Conservation (phyloP, 441 rosid species). For the Adansonia rubrostipa region DNA sequence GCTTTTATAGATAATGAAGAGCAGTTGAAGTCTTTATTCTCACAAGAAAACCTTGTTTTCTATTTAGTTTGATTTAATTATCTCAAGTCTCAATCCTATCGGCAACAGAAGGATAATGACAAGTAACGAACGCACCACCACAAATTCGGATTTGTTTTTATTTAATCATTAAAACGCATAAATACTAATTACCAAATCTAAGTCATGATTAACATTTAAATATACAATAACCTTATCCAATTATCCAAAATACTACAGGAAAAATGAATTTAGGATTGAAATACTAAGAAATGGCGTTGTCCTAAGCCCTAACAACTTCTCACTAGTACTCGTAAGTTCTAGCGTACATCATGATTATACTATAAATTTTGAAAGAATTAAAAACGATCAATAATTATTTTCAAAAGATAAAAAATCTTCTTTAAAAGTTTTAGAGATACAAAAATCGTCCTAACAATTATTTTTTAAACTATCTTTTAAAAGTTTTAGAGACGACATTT, state of each 20-base stretch:
- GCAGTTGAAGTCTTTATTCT: conserved; percentile 32
- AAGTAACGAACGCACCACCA: conserved; percentile 15
- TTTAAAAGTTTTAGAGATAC: too few species aligned
- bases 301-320: not conserved
- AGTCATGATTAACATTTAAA: not conserved
- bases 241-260: not conserved
- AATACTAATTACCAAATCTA: not conserved
- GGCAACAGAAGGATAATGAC: conserved; percentile 27
- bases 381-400: too few species aligned
- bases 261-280: conserved; percentile 23
- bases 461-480: too few species aligned
- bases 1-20: conserved; percentile 31
- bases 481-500: too few species aligned
- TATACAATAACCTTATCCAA: not conserved
- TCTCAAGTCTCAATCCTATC: too few species aligned
- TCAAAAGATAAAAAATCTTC: too few species aligned
- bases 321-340: conserved; percentile 12
- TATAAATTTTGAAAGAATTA: too few species aligned
- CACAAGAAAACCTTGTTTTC: conserved; percentile 31
- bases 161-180: not conserved
- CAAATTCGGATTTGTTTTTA: not conserved
- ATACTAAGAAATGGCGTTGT: conserved; percentile 13
- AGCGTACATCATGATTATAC: conserved; percentile 13
- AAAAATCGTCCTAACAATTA: too few species aligned
- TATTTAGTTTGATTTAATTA: conserved; percentile 3